phyloP scores from a whole-genome alignment of 2,329 filamentous ascomycete genomes.

The Neodidymelliopsis sp. region DNA sequence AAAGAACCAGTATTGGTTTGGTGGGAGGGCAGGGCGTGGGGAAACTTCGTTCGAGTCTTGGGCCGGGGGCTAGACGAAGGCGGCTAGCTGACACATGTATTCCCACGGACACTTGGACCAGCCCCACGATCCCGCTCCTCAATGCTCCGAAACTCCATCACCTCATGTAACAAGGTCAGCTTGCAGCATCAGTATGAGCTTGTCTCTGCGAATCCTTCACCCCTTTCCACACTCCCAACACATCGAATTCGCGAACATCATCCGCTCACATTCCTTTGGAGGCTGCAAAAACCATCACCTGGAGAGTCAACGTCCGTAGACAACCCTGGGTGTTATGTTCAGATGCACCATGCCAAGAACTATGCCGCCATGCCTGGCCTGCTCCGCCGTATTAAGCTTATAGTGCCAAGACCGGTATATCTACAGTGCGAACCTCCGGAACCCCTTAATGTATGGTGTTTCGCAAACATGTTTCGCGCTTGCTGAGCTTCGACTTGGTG shows the following conservation, averaged over 20 bases:
- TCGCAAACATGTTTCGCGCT: conserved; percentile 1
- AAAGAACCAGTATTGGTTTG: no score
- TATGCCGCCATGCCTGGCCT: background rate
- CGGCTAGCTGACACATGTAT: conserved; percentile 3
- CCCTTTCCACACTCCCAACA: no score
- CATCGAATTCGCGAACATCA: no score
- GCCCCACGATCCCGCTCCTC: background rate
- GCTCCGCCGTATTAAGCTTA: conserved; percentile 6
- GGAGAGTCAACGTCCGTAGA: no score
- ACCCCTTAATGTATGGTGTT: conserved; percentile 13
- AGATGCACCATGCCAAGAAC: conserved; percentile 7
- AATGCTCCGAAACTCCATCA: background rate
- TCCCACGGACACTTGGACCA: background rate
- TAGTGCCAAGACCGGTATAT: conserved; percentile 2
- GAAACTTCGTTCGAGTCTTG: background rate
- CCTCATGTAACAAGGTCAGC: background rate
- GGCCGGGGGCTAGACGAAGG: background rate
- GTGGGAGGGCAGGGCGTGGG: background rate
- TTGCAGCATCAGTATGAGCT: background rate
- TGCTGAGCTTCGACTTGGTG: background rate
- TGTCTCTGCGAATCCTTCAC: no score
- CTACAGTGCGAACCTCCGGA: background rate
- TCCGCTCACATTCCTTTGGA: no score
- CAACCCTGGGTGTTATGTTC: no score
- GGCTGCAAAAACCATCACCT: no score